phyloP scores from a whole-genome alignment of 2,329 filamentous ascomycete species.

The Rosellinia necatrix region DNA sequence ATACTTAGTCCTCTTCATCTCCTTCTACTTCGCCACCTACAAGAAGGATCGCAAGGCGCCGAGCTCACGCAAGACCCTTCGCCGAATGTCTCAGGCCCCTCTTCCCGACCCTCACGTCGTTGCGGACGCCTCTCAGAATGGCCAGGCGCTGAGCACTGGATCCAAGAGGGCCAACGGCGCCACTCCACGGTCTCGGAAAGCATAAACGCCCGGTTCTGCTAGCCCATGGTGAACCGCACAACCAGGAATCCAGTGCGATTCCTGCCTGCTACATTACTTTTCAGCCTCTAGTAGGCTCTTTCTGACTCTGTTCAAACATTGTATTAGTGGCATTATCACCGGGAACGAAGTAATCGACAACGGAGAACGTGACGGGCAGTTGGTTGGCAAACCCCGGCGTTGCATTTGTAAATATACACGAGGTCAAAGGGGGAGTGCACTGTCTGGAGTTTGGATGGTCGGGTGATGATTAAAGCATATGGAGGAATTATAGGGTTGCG shows the following conservation, averaged over 20 bases:
- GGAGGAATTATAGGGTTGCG: constrained; percentile 19
- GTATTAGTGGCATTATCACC: constrained; percentile 41
- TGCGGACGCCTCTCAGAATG: constrained; percentile 61
- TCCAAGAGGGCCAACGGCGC: constrained; percentile 62
- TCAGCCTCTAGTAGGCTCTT: constrained; percentile 20
- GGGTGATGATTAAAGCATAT: constrained; percentile 35
- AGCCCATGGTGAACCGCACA: constrained; percentile 12
- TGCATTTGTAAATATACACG: constrained; percentile 35
- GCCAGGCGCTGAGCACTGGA: constrained; percentile 58
- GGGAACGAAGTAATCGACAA: constrained; percentile 34
- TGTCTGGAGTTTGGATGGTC: constrained; percentile 36
- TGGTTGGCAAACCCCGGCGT: constrained; percentile 24
- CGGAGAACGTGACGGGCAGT: constrained; percentile 28
- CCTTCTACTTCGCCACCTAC: constrained; percentile 98
- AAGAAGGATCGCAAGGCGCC: constrained; percentile 80
- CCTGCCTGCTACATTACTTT: constrained; percentile 7
- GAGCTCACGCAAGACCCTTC: constrained; percentile 78
- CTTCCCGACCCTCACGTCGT: constrained; percentile 83
- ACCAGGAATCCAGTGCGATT: constrained; percentile 5
- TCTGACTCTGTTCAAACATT: constrained; percentile 32
- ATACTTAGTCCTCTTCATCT: constrained; percentile 97
- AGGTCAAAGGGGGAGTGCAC: constrained; percentile 30
- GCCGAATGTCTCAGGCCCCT: constrained; percentile 67
- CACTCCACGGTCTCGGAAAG: constrained; percentile 72
- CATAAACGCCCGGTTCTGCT: constrained; percentile 47